Evolutionary conservation across 768 basidiomycete species (phyloP), one percentile per base, ranked within the genome.

Genomic region (Suillus weaverae): DNA sequence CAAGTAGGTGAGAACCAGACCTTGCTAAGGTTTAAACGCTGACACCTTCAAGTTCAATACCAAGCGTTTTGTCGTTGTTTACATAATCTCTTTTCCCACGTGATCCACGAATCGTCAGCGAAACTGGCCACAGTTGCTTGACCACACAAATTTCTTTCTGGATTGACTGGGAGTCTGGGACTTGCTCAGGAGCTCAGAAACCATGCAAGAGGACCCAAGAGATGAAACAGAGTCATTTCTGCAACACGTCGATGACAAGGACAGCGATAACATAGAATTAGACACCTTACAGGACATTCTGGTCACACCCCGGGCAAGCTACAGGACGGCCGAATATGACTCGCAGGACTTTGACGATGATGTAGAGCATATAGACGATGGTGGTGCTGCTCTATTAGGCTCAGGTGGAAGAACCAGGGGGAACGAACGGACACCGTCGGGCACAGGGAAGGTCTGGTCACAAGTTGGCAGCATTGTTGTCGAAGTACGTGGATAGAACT

Each of bases 391-490:
- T 3, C 75, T 90, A 5, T 76, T 90, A 3, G 77, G 73, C 22
- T 68, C 76, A 50, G 71, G 70, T 38, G 70, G 68, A 33, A 70
- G 75, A 48, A 71, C 71, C 8, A 72, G 72, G n/a, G 74, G 70
- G 9, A 70, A 64, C 2, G 73, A 74, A 59, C 72, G 70, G 54
- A 67, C 71, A 60, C 68, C 39, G 61, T 66, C 48, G 61, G 61
- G 69, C 60, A 13, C 41, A 39, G 20, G 32, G 54, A 14, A 22
- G 35, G 62, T 81, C 16, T 90, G 89, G 89, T 71, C 77, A 1
- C 87, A 87, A 70, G 79, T 86, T 11, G 80, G 80, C 68, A 74
- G 82, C 43, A 90, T 93, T 60, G 87, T 92, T 46, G 73, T 90
- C 30, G 91, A 94, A 84, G 92, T 92, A 70, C 51, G 82, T 78